phyloP scores from a whole-genome alignment of 2,329 filamentous ascomycete genomes.

The Escovopsis sp. region DNA sequence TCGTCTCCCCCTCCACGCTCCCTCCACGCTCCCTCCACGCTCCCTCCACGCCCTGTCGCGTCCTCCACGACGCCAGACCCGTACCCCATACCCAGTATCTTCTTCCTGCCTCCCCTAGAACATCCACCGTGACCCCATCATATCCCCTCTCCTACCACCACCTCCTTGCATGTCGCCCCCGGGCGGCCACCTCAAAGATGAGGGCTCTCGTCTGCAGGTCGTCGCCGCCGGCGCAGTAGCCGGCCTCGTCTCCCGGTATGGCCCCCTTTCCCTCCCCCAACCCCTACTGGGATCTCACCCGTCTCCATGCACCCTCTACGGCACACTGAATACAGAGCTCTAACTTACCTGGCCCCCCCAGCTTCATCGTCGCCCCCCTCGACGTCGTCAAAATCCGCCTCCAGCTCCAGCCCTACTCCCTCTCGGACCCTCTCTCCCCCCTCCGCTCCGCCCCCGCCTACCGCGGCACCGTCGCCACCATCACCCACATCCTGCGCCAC shows the following conservation, averaged over 20 bases:
- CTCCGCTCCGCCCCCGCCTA: slow-evolving; percentile 39
- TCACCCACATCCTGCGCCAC: slow-evolving; percentile 59
- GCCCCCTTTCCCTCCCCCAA: background rate
- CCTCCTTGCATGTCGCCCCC: slow-evolving; percentile 22
- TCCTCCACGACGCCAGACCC: no score
- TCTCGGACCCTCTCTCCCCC: slow-evolving; percentile 55
- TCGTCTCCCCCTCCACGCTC: no score
- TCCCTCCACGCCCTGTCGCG: no score
- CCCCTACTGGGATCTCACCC: background rate
- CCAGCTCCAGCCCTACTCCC: slow-evolving; percentile 78
- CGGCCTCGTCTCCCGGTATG: slow-evolving; percentile 76
- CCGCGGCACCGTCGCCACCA: slow-evolving; percentile 61
- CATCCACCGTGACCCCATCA: no score
- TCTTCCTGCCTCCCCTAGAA: no score
- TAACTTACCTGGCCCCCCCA: slow-evolving; percentile 16
- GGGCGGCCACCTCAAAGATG: slow-evolving; percentile 39
- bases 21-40: no score
- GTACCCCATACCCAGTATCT: no score
- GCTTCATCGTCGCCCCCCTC: slow-evolving; percentile 86
- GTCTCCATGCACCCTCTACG: background rate
- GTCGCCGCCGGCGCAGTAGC: slow-evolving; percentile 45
- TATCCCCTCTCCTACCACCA: no score
- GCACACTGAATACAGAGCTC: no score
- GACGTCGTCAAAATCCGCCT: slow-evolving; percentile 97
- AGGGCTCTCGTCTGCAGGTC: slow-evolving; percentile 43